These are phyloP conservation scores for Penicillium cataractarum DNA, from an alignment of 495 filamentous ascomycete species.

Conservation along the genomic window DNA sequence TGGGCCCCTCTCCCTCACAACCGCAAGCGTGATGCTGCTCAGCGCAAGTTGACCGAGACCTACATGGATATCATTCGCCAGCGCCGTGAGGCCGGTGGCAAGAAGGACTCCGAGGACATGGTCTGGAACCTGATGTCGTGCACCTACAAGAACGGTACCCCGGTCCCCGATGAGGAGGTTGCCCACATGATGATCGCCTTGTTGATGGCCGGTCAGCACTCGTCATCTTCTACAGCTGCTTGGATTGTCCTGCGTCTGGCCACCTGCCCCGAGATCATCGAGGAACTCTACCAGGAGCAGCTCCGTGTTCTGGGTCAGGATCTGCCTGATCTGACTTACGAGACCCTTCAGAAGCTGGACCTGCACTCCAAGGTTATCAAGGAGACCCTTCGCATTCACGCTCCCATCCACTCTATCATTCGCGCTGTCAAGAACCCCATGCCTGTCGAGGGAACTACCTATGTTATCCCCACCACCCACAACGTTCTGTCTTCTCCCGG, in stretches of 20 bases:
- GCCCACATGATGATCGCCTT: conserved; percentile 72
- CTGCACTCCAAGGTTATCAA: conserved; percentile 62
- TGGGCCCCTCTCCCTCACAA: conserved; percentile 67
- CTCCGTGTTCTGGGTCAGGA: conserved; percentile 52
- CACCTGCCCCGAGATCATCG: conserved; percentile 55
- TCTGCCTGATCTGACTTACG: conserved; percentile 56
- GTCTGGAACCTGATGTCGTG: conserved; percentile 70
- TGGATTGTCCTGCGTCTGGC: conserved; percentile 66
- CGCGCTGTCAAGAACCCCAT: conserved; percentile 64
- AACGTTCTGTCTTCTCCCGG: conserved; percentile 54
- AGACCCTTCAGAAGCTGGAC: conserved; percentile 55
- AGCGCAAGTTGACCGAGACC: conserved; percentile 57
- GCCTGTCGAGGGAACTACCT: conserved; percentile 48
- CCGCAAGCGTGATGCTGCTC: conserved; percentile 60
- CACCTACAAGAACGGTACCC: conserved; percentile 64
- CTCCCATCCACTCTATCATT: conserved; percentile 68
- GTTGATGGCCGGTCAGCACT: conserved; percentile 69
- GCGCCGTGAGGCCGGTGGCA: conserved; percentile 49
- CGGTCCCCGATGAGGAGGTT: conserved; percentile 62
- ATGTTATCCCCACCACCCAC: conserved; percentile 52
- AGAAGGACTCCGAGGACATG: conserved; percentile 64
- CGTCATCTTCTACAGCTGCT: conserved; percentile 59
- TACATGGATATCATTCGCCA: conserved; percentile 64
- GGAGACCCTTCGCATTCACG: conserved; percentile 64
- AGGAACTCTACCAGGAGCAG: conserved; percentile 63